These are phyloP conservation scores for Cichorium intybus DNA, from an alignment of 140 eudicot genomes.

Conservation along the genomic window DNA sequence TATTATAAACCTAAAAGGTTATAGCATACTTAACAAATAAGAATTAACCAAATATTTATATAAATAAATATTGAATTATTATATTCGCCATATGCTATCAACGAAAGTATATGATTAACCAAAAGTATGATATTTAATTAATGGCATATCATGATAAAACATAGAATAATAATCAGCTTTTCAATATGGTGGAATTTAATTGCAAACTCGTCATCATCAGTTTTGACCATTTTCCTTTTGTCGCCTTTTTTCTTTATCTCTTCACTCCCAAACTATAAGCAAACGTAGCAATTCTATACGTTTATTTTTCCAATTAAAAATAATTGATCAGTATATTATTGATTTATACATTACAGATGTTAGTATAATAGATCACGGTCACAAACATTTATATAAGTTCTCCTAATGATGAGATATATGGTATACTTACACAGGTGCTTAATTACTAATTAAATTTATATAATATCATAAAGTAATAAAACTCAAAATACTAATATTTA, in stretches of 20 bases:
- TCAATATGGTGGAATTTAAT: slow-evolving; percentile 22
- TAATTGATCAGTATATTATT: too few species aligned
- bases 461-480: too few species aligned
- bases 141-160: slow-evolving; percentile 19
- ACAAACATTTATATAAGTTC: too few species aligned
- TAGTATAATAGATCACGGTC: too few species aligned
- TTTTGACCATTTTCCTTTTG: slow-evolving; percentile 14
- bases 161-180: slow-evolving; percentile 13
- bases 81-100: slow-evolving; percentile 1
- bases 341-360: too few species aligned
- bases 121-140: slow-evolving; percentile 15
- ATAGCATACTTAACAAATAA: too few species aligned
- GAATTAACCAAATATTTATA: too few species aligned
- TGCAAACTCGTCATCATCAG: slow-evolving; percentile 13
- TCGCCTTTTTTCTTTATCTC: neutral
- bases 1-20: too few species aligned
- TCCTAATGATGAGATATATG: too few species aligned
- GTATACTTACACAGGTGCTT: neutral
- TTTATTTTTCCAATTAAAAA: too few species aligned
- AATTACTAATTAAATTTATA: too few species aligned
- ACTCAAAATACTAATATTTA: too few species aligned
- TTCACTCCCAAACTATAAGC: neutral
- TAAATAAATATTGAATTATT: neutral
- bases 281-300: neutral
- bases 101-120: slow-evolving; percentile 5